Evolutionary conservation across 495 filamentous ascomycete species (phyloP), one percentile per base, ranked within the genome.

Genomic region (Neurospora sp.): DNA sequence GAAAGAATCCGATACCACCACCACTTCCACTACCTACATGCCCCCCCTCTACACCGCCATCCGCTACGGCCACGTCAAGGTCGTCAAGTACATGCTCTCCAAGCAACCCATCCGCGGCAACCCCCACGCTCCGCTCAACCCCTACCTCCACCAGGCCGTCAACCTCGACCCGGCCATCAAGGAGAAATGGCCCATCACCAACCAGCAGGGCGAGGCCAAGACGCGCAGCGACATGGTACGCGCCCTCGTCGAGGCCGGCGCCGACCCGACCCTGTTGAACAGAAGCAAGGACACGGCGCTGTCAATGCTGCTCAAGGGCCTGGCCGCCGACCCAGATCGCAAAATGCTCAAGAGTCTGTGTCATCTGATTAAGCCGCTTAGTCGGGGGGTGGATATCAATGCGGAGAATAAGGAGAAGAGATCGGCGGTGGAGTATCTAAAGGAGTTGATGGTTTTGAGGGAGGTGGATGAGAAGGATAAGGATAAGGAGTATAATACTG

Each of bases 61-160:
- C 53, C 27, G 53, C 53, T 61, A 61, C 53, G 53, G 53, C 14
- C 53, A 61, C 6, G 53, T 61, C 14, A 61, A 61, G 27, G 53
- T 39, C 18, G 53, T 73, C 11, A 48, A 53, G 9, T 14, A 39
- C 41, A 73, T 73, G 72, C 40, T 73, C n/a, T 20, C 12, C 18
- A 46, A 39, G 35, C 72, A 73, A 10, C 72, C 68, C 5, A 70
- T 70, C 35, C 68, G 68, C 3, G 72, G 72, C 5, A 73, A 73
- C 20, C 68, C 44, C 22, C 38, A 70, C 22, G 72, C 72, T 2
- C 35, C 14, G 4, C 0, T 6, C 12, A 37, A 41, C 31, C 42
- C 39, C 0, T 70, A 73, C 35, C 72, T 73, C 20, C 72, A 73
- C 27, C 48, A 42, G 18, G 68, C 68, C 41, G 42, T 73, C 38